A percentile compares a stretch with the other conserved stretches of the same genome.
Conservation (phyloP, 495 filamentous ascomycete genomes). For the Trichocladium antarcticum region DNA sequence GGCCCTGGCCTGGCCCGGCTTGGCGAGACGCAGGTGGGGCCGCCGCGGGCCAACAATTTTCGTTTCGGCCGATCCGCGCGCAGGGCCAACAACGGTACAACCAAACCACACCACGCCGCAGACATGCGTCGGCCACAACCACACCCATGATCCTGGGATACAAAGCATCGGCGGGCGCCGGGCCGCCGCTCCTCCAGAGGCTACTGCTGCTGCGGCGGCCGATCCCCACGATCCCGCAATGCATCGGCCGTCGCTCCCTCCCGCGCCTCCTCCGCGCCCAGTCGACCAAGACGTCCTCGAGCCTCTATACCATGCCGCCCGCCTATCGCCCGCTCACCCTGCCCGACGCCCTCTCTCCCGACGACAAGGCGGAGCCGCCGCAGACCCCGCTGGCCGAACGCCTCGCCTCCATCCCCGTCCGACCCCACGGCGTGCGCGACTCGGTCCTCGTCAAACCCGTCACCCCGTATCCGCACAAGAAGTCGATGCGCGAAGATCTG, state of each 20-base stretch:
- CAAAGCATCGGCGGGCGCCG: conserved; percentile 3
- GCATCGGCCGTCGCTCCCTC: not conserved
- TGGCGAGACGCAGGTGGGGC: no score
- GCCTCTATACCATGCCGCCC: not conserved
- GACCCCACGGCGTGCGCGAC: conserved; percentile 7
- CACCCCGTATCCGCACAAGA: conserved; percentile 9
- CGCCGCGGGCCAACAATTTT: no score
- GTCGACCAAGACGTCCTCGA: not conserved
- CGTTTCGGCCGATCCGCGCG: no score
- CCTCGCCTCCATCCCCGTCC: conserved; percentile 16
- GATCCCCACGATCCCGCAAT: not conserved
- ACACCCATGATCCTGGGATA: conserved; percentile 6
- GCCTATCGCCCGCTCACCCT: not conserved
- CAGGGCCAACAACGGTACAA: no score
- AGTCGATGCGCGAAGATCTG: conserved; percentile 3
- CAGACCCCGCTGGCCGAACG: conserved; percentile 10
- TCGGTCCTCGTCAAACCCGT: conserved; percentile 19
- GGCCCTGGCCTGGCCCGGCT: no score
- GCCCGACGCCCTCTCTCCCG: no score
- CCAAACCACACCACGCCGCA: not conserved
- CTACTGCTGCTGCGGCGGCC: not conserved
- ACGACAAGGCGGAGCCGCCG: not conserved
- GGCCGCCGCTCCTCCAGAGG: not conserved
- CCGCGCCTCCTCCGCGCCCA: not conserved
- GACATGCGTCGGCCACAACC: conserved; percentile 1